Evolutionary conservation across 73 alveolate genomes (phyloP).

Genomic region (Urostyla sp.): DNA sequence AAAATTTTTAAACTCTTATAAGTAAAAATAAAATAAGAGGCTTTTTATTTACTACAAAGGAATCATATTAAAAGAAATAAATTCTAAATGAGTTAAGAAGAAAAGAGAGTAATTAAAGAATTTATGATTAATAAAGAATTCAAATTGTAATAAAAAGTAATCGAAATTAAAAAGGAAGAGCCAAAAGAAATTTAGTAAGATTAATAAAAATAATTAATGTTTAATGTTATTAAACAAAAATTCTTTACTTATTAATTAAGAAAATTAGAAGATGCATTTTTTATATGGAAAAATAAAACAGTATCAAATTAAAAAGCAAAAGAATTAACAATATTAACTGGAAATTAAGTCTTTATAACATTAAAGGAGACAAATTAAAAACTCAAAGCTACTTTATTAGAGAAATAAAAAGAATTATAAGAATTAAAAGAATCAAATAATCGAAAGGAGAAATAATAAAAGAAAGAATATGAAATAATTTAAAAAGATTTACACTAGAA

Average conservation of each 20-base stretch:
- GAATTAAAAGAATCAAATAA: neutral
- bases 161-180: neutral
- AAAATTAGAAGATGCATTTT: conserved; percentile 4
- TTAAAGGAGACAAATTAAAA: neutral
- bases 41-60: too few species aligned
- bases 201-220: neutral
- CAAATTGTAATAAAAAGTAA: neutral
- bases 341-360: neutral
- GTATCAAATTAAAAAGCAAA: neutral
- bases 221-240: conserved; percentile 15
- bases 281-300: neutral
- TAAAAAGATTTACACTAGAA: neutral
- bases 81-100: neutral
- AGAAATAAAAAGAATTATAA: neutral
- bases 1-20: too few species aligned
- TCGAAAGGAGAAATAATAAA: neutral
- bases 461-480: conserved; percentile 3
- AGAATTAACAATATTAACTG: neutral
- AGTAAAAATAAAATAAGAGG: too few species aligned
- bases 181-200: conserved; percentile 1
- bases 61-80: neutral
- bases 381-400: neutral
- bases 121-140: neutral
- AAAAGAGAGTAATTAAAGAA: neutral
- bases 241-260: conserved; percentile 15